These are phyloP conservation scores for Rhizopogon vesiculosus DNA, from an alignment of 768 basidiomycete species.

Conservation along the genomic window DNA sequence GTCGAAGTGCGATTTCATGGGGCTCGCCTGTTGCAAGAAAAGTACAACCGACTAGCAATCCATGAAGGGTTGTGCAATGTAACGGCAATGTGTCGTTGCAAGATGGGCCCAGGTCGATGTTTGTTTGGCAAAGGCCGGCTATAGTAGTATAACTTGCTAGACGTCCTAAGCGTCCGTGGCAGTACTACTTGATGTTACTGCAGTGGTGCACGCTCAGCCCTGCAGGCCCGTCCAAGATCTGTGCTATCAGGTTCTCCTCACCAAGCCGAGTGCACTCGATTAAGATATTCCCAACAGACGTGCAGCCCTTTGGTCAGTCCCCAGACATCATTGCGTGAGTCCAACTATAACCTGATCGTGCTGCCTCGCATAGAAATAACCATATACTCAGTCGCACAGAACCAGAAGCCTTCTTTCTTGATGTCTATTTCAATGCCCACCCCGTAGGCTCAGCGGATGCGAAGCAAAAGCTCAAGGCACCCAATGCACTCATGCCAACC, in stretches of 20 bases:
- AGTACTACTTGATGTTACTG: conserved; percentile 40
- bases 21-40: conserved; percentile 58
- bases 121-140: neutral
- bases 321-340: conserved; percentile 63
- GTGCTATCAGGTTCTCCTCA: conserved; percentile 66
- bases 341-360: conserved; percentile 2
- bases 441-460: conserved; percentile 36
- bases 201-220: conserved; percentile 68
- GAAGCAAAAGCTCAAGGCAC: conserved; percentile 57
- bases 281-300: conserved; percentile 63
- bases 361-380: conserved; percentile 8
- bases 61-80: too few species aligned
- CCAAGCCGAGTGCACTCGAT: conserved; percentile 67
- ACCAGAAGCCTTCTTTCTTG: conserved; percentile 68
- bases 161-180: too few species aligned
- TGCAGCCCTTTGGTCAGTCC: conserved; percentile 54
- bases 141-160: too few species aligned
- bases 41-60: too few species aligned
- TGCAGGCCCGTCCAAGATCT: conserved; percentile 49
- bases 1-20: conserved; percentile 67
- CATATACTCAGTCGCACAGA: conserved; percentile 51
- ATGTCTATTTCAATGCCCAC: conserved; percentile 73
- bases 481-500: conserved; percentile 71
- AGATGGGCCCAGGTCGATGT: too few species aligned
- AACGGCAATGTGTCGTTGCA: too few species aligned